Evolutionary conservation across 352 stramenopile species (phyloP), one percentile per base, ranked within the genome.

Genomic region (Detonula confervacea): DNA sequence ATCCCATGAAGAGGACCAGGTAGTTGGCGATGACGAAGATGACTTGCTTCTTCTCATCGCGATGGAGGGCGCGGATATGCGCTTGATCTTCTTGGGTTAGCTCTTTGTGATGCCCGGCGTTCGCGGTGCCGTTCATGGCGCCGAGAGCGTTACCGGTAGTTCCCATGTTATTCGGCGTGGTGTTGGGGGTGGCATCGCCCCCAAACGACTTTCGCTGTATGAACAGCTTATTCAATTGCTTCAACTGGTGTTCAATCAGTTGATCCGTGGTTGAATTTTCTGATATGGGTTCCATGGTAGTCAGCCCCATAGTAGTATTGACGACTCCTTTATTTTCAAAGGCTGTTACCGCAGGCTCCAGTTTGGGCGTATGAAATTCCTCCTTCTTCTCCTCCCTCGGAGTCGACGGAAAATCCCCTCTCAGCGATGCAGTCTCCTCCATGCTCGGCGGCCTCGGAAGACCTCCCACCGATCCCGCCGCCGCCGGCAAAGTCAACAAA

Each of bases 21-120:
- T 93, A 93, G 49, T 92, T 92, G 14, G 86, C 78, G 55, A 93
- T 74, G 0, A 85, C 68, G 44, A 92, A 91, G 33, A 94, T 86
- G 1, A 92, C 86, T 71, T 94, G 87, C 66, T 82, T 84, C 74
- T 92, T 92, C 55, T 93, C 86, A 60, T 73, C 37, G 27, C 51
- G 27, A 44, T 62, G 29, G 25, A 71, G 75, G 35, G 59, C 54
- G n/a, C 30, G 33, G 27, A 73, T 22, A n/a, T 69, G 29, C 14
- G 49, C 33, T 22, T 66, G 35, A 52, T 71, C n/a, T n/a, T n/a
- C n/a, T n/a, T n/a, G n/a, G n/a, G n/a, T n/a, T 49, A 49, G 22
- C 4, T n/a, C 22, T 8, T 33, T 4, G 2, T 22, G 24, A 3
- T 35, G 22, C 14, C 4, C 60, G 11, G 60, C 39, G 18, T 68